Conservation (phyloP, 2,329 filamentous ascomycete genomes). For the Epichloe glyceriae region DNA sequence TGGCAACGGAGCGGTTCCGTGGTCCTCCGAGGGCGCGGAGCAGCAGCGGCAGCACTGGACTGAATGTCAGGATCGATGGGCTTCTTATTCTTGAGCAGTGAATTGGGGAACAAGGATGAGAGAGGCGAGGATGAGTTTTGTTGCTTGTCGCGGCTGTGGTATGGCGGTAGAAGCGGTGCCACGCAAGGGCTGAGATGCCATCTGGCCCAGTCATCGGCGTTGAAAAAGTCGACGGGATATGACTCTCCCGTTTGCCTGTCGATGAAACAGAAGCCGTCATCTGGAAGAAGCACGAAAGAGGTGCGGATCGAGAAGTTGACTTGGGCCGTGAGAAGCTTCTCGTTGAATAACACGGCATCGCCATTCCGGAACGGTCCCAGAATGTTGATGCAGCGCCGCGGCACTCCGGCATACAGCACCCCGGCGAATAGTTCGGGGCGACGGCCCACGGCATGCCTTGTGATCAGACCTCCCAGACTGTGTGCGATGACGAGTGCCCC, state of each 20-base stretch:
- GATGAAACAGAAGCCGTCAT: slow-evolving; percentile 78
- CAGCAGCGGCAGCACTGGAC: slow-evolving; percentile 1
- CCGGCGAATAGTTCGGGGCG: slow-evolving; percentile 75
- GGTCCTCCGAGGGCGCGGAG: slow-evolving; percentile 6
- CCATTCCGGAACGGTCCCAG: slow-evolving; percentile 80
- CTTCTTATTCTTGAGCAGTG: slow-evolving; percentile 17
- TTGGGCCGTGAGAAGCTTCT: slow-evolving; percentile 78
- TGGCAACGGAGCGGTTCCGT: slow-evolving; percentile 8
- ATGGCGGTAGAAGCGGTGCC: slow-evolving; percentile 48
- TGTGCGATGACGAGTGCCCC: slow-evolving; percentile 79
- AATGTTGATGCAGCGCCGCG: slow-evolving; percentile 81
- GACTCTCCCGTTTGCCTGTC: slow-evolving; percentile 69
- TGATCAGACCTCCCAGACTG: slow-evolving; percentile 77
- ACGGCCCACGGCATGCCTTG: slow-evolving; percentile 75
- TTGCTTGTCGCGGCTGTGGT: slow-evolving; percentile 21
- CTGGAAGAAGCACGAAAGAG: slow-evolving; percentile 71
- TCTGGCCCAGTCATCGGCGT: slow-evolving; percentile 66
- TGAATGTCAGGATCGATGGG: neutral
- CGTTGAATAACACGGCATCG: slow-evolving; percentile 83
- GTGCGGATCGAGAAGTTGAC: slow-evolving; percentile 89
- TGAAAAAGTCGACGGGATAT: slow-evolving; percentile 75
- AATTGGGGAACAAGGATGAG: slow-evolving; percentile 33
- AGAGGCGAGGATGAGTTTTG: slow-evolving; percentile 26
- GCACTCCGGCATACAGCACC: slow-evolving; percentile 73
- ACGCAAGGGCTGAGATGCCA: slow-evolving; percentile 70